Evolutionary conservation across 805 yeast species (phyloP).

Genomic region (Nakazawaea wyomingensis): DNA sequence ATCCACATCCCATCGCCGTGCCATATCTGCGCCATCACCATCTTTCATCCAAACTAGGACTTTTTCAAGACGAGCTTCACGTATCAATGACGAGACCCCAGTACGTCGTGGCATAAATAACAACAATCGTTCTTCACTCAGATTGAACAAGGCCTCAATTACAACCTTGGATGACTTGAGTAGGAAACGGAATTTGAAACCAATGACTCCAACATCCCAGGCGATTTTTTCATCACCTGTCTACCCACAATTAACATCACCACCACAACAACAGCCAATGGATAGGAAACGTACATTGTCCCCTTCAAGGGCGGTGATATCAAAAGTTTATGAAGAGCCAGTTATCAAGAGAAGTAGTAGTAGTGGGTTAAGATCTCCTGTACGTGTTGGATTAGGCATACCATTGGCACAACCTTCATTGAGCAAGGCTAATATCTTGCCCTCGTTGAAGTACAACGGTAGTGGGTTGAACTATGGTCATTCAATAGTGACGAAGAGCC

Average conservation of each 20-base stretch:
- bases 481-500: neutral
- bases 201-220: conserved; percentile 8
- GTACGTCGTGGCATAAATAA: conserved; percentile 7
- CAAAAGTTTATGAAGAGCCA: conserved; percentile 5
- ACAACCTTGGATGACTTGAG: conserved; percentile 4
- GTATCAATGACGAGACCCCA: conserved; percentile 11
- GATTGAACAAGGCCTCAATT: conserved; percentile 10
- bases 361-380: conserved; percentile 9
- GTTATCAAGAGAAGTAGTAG: conserved; percentile 3
- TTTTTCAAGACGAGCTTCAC: neutral
- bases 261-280: too few relatives aligned
- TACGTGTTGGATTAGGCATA: conserved; percentile 5
- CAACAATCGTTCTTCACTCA: neutral
- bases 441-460: conserved; percentile 4
- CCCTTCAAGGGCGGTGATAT: conserved; percentile 7
- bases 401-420: conserved; percentile 3
- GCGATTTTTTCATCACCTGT: conserved; percentile 4
- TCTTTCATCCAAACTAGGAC: conserved; percentile 5
- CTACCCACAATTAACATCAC: too few relatives aligned
- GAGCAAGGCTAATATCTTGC: conserved; percentile 4
- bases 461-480: neutral
- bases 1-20: conserved; percentile 2
- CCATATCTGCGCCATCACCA: conserved; percentile 8
- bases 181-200: neutral
- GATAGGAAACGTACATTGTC: conserved; percentile 8